phyloP scores from a whole-genome alignment of 495 filamentous ascomycete genomes.

The Penicillium antarcticum region DNA sequence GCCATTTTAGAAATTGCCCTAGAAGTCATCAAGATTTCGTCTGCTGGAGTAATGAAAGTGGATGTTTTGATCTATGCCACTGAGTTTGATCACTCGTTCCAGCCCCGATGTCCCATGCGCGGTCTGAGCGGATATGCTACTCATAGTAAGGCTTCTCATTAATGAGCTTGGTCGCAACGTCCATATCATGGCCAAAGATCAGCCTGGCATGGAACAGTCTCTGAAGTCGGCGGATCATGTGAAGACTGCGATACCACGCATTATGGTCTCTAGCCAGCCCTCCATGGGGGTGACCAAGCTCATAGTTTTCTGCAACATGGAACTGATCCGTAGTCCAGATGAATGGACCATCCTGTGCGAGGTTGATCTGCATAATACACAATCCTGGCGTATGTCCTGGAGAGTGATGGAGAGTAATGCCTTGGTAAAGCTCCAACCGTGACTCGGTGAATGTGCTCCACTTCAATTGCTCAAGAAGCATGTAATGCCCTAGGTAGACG shows the following conservation, averaged over 20 bases:
- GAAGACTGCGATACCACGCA: constrained; percentile 38
- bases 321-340: constrained; percentile 45
- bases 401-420: constrained; percentile 34
- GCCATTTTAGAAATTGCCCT: too few relatives aligned
- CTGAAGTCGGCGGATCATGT: constrained; percentile 35
- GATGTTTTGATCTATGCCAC: too few relatives aligned
- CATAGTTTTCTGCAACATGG: constrained; percentile 38
- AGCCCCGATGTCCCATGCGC: too few relatives aligned
- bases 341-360: constrained; percentile 36
- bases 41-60: too few relatives aligned
- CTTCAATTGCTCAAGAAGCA: constrained; percentile 26
- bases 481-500: constrained; percentile 42
- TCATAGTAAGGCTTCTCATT: constrained; percentile 7
- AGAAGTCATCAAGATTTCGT: too few relatives aligned
- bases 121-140: too few relatives aligned
- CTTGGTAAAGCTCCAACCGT: constrained; percentile 31
- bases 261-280: constrained; percentile 42
- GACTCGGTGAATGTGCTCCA: constrained; percentile 35
- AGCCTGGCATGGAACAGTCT: constrained; percentile 34
- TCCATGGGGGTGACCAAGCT: constrained; percentile 35
- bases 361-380: constrained; percentile 37
- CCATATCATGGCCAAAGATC: constrained; percentile 38
- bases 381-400: constrained; percentile 42
- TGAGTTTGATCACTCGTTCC: too few relatives aligned
- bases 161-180: constrained; percentile 13